Percentiles rank a stretch among this genome's conserved stretches.
These are phyloP conservation scores for Pelargonium nanum DNA, from an alignment of 345 rosid genomes.

Conservation along the genomic window DNA sequence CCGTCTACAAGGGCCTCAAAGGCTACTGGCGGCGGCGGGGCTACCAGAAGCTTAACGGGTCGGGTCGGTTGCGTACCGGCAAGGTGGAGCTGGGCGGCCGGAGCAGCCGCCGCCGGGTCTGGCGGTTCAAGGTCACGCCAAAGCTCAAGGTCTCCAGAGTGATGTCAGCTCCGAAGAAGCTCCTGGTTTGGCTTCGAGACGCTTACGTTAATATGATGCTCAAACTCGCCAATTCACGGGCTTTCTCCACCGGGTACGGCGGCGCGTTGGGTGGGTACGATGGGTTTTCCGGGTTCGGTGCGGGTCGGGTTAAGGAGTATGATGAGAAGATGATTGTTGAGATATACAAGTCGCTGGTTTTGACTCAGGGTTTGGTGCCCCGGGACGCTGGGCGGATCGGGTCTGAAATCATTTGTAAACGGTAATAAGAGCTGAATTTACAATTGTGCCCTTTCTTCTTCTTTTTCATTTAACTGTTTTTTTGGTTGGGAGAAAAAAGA, in stretches of 20 bases:
- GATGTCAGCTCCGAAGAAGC: slow-evolving; percentile 24
- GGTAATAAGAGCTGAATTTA: neutral
- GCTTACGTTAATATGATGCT: slow-evolving; percentile 55
- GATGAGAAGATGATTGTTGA: slow-evolving; percentile 34
- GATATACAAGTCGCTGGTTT: slow-evolving; percentile 18
- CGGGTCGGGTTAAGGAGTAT: slow-evolving; percentile 31
- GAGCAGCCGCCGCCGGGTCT: slow-evolving; percentile 13
- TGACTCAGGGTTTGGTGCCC: slow-evolving; percentile 14
- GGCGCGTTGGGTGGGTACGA: neutral
- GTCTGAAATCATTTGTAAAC: neutral
- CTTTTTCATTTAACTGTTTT: too few species aligned
- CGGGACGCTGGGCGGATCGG: slow-evolving; percentile 3
- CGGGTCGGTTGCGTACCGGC: slow-evolving; percentile 10
- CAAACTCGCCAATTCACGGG: slow-evolving; percentile 24
- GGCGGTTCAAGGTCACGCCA: slow-evolving; percentile 39
- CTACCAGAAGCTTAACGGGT: slow-evolving; percentile 26
- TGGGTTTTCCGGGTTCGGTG: slow-evolving; percentile 7
- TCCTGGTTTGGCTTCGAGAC: slow-evolving; percentile 41
- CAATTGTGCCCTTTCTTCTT: too few species aligned
- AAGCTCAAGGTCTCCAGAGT: slow-evolving; percentile 22
- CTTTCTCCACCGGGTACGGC: neutral
- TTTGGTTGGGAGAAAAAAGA: too few species aligned
- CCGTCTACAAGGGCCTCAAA: slow-evolving; percentile 21
- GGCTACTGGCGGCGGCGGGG: slow-evolving; percentile 32
- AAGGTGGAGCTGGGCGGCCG: slow-evolving; percentile 15